Evolutionary conservation across 805 yeast genomes (phyloP).

Genomic region (Candida peoriensis): DNA sequence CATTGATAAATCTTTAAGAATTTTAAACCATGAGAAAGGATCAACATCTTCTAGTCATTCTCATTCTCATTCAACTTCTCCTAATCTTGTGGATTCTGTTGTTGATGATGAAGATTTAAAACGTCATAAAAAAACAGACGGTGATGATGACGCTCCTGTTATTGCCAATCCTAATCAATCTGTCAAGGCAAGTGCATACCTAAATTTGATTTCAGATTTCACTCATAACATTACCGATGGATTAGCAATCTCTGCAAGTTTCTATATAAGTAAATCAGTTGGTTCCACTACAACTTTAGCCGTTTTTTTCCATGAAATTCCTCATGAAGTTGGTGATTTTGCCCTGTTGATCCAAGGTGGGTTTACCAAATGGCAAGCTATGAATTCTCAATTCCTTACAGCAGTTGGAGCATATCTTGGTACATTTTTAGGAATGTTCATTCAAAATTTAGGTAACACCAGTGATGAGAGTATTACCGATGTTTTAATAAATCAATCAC

Average conservation of each 20-base stretch:
- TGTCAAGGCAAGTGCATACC: conserved; percentile 43
- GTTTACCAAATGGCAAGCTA: conserved; percentile 57
- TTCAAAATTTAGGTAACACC: conserved; percentile 36
- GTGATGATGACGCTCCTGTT: conserved; percentile 24
- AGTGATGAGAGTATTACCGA: neutral
- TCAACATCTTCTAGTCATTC: conserved; percentile 14
- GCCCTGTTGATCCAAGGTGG: conserved; percentile 69
- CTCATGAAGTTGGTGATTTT: conserved; percentile 79
- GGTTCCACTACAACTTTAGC: conserved; percentile 71
- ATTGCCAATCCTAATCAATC: conserved; percentile 31
- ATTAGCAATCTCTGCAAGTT: conserved; percentile 66
- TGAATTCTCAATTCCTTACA: conserved; percentile 62
- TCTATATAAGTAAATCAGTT: conserved; percentile 50
- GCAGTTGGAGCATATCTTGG: conserved; percentile 64
- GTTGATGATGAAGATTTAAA: conserved; percentile 14
- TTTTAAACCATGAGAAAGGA: conserved; percentile 36
- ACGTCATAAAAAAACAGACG: conserved; percentile 20
- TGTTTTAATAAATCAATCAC: no score
- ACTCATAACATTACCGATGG: conserved; percentile 78
- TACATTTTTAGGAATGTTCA: conserved; percentile 55
- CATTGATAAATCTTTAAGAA: conserved; percentile 58
- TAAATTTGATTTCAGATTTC: conserved; percentile 66
- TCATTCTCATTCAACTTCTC: conserved; percentile 43
- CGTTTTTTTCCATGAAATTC: conserved; percentile 71
- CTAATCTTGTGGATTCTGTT: conserved; percentile 10